Conservation (phyloP, 176 grass and related monocot species). For the Oryza glaberrima region DNA sequence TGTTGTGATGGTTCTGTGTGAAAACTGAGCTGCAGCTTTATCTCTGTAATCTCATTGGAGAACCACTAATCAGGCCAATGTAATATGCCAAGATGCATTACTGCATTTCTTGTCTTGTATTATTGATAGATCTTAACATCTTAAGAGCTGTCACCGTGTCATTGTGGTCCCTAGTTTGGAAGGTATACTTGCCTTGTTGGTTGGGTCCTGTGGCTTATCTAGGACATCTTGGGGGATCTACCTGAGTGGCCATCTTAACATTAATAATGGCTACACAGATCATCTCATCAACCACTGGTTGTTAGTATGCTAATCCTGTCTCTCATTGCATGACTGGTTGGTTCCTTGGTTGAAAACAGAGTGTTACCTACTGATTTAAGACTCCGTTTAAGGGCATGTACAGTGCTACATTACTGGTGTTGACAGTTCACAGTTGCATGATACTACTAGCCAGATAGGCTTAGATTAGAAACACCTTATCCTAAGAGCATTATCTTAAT, state of each 20-base stretch:
- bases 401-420: conserved; percentile 20
- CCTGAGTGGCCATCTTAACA: conserved; percentile 38
- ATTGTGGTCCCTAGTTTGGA: conserved; percentile 35
- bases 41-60: background rate
- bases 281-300: conserved; percentile 27
- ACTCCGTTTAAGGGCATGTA: conserved; percentile 29
- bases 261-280: conserved; percentile 17
- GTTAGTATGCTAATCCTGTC: conserved; percentile 44
- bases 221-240: conserved; percentile 16
- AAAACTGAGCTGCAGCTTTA: no score
- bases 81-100: background rate
- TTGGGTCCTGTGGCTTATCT: background rate
- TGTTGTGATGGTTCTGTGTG: background rate
- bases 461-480: conserved; percentile 6
- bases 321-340: background rate
- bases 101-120: background rate
- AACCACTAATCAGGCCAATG: background rate
- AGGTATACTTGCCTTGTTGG: conserved; percentile 20
- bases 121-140: conserved; percentile 27
- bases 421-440: conserved; percentile 31
- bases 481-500: background rate
- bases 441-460: conserved; percentile 34
- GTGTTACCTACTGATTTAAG: conserved; percentile 49
- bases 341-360: conserved; percentile 36
- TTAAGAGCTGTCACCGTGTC: background rate